Evolutionary conservation across 805 yeast genomes (phyloP), one percentile per base, ranked within the genome.

Genomic region (Schwanniomyces yamadae): DNA sequence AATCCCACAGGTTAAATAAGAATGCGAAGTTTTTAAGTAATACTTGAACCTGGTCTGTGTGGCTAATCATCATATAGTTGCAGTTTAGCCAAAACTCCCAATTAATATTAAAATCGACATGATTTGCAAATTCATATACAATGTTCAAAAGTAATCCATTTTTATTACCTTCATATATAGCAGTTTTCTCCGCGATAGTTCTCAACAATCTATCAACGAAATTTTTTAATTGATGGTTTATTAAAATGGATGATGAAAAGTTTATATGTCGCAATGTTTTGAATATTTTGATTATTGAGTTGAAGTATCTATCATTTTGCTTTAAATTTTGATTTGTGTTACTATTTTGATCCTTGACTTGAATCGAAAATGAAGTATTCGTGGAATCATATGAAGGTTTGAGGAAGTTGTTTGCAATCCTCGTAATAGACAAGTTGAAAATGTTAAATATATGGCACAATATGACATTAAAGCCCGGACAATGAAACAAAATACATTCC

Each of bases 31-130:
- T 77, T 41, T 84, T 75, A 14, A 83, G 62, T 42, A 84, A 78
- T 15, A 75, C 71, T 44, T 77, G 80, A 45, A 78, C 68, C 54
- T 77, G 84, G 29, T 77, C 78, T 6, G 87, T 77, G 26, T 58
- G 52, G 6, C 64, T 50, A n/a, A 86, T 55, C 80, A 86, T 74
- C 38, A 76, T 64, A 40, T 74, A 60, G 10, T 68, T 57, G 11
- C 84, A 80, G 36, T 70, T 66, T 5, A 82, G 55, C 95, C 95
- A 87, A 51, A 88, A 86, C 33, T 66, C 63, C 93, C 95, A 87
- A 60, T 83, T 76, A 16, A 85, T 58, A 31, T 46, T 44, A 16
- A 34, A 23, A 34, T 46, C 50, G 35, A 61, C 57, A 40, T 66
- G 63, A 40, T 59, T 60, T 21, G 61, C 49, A 38, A 57, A 66